Evolutionary conservation across 176 grass and related monocot genomes (phyloP).

Genomic region (sorghum (Sorghum bicolor)): DNA sequence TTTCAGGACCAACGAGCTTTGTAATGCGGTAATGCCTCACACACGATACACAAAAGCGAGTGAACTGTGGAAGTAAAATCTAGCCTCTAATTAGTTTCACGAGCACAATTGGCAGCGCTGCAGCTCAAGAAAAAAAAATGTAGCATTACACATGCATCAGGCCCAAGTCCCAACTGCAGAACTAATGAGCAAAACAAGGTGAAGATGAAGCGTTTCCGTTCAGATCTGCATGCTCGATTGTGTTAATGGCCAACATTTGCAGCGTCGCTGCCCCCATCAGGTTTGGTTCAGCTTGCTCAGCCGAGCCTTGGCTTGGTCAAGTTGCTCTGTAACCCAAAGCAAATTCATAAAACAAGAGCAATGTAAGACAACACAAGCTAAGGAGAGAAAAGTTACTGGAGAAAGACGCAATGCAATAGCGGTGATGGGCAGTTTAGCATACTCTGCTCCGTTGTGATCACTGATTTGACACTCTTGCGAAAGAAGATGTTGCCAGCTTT

Average conservation of each 20-base stretch:
- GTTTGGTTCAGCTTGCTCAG: conserved; percentile 39
- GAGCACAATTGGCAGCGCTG: background rate
- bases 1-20: background rate
- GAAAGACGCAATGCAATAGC: background rate
- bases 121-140: no score
- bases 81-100: background rate
- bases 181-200: background rate
- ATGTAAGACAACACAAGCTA: background rate
- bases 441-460: conserved; percentile 33
- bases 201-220: background rate
- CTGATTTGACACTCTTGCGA: conserved; percentile 33
- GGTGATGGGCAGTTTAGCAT: background rate
- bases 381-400: background rate
- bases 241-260: background rate
- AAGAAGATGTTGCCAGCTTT: conserved; percentile 47
- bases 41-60: background rate
- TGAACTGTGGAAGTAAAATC: background rate
- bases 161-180: background rate
- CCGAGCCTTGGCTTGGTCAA: conserved; percentile 28
- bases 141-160: background rate
- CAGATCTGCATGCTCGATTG: background rate
- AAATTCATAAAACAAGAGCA: background rate
- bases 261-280: background rate
- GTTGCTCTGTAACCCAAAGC: conserved; percentile 21
- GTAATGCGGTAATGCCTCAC: background rate